phyloP scores from a whole-genome alignment of 306 rosid genomes.

The Prunus mira region DNA sequence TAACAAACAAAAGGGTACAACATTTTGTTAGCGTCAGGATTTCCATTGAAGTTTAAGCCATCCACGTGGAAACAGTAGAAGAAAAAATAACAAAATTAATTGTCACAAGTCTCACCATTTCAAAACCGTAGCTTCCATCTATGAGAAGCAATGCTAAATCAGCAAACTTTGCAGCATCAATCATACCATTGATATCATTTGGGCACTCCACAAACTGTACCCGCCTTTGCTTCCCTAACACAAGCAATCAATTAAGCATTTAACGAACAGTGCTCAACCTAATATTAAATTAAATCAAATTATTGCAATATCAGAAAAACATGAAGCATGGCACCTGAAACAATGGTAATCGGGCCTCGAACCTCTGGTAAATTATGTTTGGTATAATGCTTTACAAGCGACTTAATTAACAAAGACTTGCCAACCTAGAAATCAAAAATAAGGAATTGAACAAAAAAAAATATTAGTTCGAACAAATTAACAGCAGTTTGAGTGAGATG shows the following conservation, averaged over 20 bases:
- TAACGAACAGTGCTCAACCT: not conserved
- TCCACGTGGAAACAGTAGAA: not conserved
- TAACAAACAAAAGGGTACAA: not conserved
- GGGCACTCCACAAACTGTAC: constrained; percentile 95
- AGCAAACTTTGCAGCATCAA: constrained; percentile 89
- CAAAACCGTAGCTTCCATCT: constrained; percentile 92
- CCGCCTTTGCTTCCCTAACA: constrained; percentile 85
- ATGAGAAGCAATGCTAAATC: constrained; percentile 91
- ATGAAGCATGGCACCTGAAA: constrained; percentile 57
- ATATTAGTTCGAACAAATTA: not conserved
- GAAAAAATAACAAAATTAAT: not conserved
- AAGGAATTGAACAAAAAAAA: not conserved
- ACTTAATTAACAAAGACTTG: constrained; percentile 81
- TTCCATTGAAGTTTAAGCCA: not conserved
- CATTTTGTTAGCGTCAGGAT: not conserved
- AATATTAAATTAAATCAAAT: not conserved
- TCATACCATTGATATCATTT: constrained; percentile 87
- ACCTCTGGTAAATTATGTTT: constrained; percentile 83
- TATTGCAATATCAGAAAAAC: not conserved
- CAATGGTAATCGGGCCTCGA: constrained; percentile 85
- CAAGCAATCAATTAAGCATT: constrained; percentile 8
- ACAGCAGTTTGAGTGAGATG: not conserved
- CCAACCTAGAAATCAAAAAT: constrained; percentile 58
- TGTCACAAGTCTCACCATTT: constrained; percentile 63
- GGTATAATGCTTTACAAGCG: constrained; percentile 77